phyloP scores from a whole-genome alignment of 768 basidiomycete species.

The Auricularia heimuer region DNA sequence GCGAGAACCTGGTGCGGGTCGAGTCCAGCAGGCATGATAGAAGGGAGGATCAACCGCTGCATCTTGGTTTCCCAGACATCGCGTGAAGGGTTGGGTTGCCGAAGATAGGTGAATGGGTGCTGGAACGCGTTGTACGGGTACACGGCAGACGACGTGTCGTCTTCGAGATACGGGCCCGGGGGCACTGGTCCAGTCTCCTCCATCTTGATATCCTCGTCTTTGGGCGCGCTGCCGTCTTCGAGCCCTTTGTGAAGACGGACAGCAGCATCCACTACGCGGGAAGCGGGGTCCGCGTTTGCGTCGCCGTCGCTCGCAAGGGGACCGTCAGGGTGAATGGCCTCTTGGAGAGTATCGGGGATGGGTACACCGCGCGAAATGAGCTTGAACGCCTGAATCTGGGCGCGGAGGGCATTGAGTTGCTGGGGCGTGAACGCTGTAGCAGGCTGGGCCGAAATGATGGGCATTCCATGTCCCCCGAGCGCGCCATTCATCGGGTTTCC shows the following conservation, averaged over 20 bases:
- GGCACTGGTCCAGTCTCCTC: conserved; percentile 54
- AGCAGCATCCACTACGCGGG: conserved; percentile 62
- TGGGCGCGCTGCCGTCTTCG: conserved; percentile 17
- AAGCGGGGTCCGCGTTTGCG: conserved; percentile 19
- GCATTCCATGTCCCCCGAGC: too few relatives aligned
- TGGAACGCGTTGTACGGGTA: conserved; percentile 89
- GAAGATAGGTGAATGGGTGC: conserved; percentile 53
- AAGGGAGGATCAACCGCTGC: conserved; percentile 76
- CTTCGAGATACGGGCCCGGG: conserved; percentile 68
- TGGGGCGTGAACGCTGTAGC: conserved; percentile 63
- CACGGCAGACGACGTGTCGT: conserved; percentile 67
- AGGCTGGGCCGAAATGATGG: conserved; percentile 37
- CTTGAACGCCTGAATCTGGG: conserved; percentile 78
- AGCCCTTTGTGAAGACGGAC: conserved; percentile 60
- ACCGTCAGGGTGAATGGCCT: conserved; percentile 39
- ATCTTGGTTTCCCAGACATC: conserved; percentile 61
- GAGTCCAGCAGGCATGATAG: conserved; percentile 81
- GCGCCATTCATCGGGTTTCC: too few relatives aligned
- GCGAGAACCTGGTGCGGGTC: conserved; percentile 87
- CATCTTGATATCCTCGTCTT: conserved; percentile 36
- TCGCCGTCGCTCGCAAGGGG: conserved; percentile 54
- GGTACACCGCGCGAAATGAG: conserved; percentile 54
- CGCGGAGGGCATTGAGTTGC: conserved; percentile 66
- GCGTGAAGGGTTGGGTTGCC: conserved; percentile 58
- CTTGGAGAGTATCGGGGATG: conserved; percentile 59